phyloP scores from a whole-genome alignment of 768 basidiomycete species.

The Exidia glandulosa region DNA sequence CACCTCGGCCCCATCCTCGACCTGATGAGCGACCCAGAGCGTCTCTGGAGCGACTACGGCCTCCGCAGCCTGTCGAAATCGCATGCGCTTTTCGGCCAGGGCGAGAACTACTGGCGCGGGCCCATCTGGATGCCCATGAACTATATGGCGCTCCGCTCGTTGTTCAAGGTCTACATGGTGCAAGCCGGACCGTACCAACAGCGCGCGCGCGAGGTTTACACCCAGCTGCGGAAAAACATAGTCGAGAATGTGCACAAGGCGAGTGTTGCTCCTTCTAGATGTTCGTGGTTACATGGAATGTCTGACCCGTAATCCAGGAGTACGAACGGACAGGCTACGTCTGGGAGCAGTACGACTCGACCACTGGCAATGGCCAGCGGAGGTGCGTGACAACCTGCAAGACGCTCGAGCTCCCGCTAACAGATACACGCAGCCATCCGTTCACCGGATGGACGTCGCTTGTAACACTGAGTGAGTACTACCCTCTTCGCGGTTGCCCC shows the following conservation, averaged over 20 bases:
- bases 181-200: conserved; percentile 73
- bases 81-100: conserved; percentile 82
- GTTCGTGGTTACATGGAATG: neutral
- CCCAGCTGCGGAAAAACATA: conserved; percentile 67
- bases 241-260: conserved; percentile 74
- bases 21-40: conserved; percentile 63
- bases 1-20: conserved; percentile 76
- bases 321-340: conserved; percentile 88
- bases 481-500: neutral
- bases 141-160: conserved; percentile 70
- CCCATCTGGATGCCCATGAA: conserved; percentile 99
- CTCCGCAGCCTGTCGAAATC: conserved; percentile 79
- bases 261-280: conserved; percentile 6
- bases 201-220: conserved; percentile 68
- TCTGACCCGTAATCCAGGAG: conserved; percentile 43
- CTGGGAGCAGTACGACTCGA: conserved; percentile 93
- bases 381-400: conserved; percentile 42
- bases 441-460: conserved; percentile 97
- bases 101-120: conserved; percentile 96
- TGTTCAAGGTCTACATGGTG: conserved; percentile 74
- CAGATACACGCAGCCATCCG: conserved; percentile 52
- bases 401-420: conserved; percentile 2
- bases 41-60: conserved; percentile 88
- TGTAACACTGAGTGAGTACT: conserved; percentile 77
- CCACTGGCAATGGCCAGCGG: conserved; percentile 71